These are phyloP conservation scores for Hordeum marinum DNA, from an alignment of 176 grass and related monocot species.

Conservation along the genomic window DNA sequence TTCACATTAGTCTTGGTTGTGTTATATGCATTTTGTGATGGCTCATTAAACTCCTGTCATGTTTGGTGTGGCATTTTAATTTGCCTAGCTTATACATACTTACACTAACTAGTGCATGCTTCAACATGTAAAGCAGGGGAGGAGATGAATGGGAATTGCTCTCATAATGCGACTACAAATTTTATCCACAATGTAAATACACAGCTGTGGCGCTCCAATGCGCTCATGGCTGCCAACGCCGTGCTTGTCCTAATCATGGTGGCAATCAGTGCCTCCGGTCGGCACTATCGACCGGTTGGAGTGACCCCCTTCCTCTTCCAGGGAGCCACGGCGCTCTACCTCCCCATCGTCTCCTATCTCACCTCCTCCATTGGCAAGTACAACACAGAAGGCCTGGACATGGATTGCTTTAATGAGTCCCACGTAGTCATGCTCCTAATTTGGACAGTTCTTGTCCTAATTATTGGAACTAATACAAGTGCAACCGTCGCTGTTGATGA, in stretches of 20 bases:
- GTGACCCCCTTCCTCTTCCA: neutral
- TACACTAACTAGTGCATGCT: no score
- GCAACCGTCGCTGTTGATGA: neutral
- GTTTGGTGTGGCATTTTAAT: no score
- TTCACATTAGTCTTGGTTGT: no score
- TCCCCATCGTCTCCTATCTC: neutral
- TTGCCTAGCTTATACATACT: no score
- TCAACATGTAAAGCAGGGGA: no score
- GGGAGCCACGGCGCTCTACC: neutral
- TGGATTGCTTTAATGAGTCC: neutral
- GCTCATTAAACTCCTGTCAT: no score
- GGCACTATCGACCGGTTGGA: neutral
- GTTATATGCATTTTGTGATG: no score
- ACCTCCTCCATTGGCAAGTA: neutral
- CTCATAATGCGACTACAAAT: no score
- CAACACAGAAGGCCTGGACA: neutral
- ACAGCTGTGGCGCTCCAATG: no score
- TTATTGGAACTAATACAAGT: neutral
- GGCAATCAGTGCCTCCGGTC: neutral
- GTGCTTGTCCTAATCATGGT: neutral
- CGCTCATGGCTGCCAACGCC: neutral
- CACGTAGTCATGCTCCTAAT: neutral
- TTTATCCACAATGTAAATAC: no score
- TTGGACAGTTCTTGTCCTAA: slow-evolving; percentile 18
- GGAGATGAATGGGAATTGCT: no score